A percentile compares a stretch with the other conserved stretches of the same genome.
Conservation (phyloP, 257 asterid species). For the Nicotiana tomentosiformis region DNA sequence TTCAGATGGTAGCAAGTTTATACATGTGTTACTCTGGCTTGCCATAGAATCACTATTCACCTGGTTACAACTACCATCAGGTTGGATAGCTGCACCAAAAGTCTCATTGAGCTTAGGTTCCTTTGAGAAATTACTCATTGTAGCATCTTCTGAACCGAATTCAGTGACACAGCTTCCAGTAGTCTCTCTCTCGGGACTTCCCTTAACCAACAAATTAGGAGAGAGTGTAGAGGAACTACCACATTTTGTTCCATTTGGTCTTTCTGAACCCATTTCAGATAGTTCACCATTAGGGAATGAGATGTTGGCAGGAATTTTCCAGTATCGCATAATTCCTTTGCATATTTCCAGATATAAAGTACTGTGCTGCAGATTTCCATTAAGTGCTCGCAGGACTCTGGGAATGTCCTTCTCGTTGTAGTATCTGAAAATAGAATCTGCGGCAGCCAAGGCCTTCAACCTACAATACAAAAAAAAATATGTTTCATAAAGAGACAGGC, state of each 20-base stretch:
- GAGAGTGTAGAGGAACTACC: slow-evolving; percentile 21
- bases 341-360: slow-evolving; percentile 54
- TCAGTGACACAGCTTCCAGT: slow-evolving; percentile 28
- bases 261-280: slow-evolving; percentile 22
- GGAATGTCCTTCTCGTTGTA: slow-evolving; percentile 52
- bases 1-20: slow-evolving; percentile 13
- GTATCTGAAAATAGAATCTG: slow-evolving; percentile 43
- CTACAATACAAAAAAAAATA: slow-evolving; percentile 36
- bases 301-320: slow-evolving; percentile 42
- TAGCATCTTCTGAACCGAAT: slow-evolving; percentile 20
- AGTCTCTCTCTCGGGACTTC: slow-evolving; percentile 27
- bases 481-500: slow-evolving; percentile 1
- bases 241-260: slow-evolving; percentile 18
- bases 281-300: slow-evolving; percentile 21
- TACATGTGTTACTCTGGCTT: slow-evolving; percentile 14
- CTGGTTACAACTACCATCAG: slow-evolving; percentile 5
- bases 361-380: slow-evolving; percentile 33
- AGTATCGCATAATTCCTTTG: slow-evolving; percentile 55
- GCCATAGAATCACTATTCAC: slow-evolving; percentile 9
- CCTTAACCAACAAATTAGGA: slow-evolving; percentile 22
- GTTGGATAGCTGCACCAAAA: slow-evolving; percentile 11
- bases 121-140: slow-evolving; percentile 9
- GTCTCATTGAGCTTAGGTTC: slow-evolving; percentile 12
- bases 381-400: slow-evolving; percentile 45
- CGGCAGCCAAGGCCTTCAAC: slow-evolving; percentile 35